Conservation (phyloP, 2,329 filamentous ascomycete species). For the Penicillium expansum region DNA sequence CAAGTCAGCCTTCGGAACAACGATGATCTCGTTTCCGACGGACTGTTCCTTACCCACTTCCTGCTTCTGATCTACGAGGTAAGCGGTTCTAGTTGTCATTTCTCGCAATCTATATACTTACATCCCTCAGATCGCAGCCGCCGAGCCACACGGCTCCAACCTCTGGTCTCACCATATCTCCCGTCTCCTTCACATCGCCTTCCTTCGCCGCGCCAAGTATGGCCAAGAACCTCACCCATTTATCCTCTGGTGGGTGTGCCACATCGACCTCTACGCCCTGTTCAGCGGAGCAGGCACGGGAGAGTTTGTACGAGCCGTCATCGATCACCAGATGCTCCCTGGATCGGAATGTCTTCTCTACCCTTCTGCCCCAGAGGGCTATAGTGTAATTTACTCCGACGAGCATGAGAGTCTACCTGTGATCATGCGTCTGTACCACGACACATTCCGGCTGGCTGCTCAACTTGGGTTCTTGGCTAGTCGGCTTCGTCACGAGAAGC, state of each 20-base stretch:
- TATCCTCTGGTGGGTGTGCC: constrained; percentile 54
- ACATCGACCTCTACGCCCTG: constrained; percentile 56
- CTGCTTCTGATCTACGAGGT: constrained; percentile 58
- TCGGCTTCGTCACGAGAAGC: constrained; percentile 39
- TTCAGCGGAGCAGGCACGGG: constrained; percentile 53
- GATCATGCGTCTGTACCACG: constrained; percentile 47
- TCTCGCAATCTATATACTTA: constrained; percentile 10
- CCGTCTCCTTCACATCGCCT: constrained; percentile 50
- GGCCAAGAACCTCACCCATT: constrained; percentile 49
- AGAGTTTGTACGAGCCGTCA: constrained; percentile 49
- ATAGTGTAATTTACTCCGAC: constrained; percentile 38
- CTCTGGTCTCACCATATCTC: constrained; percentile 57
- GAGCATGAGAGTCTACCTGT: constrained; percentile 40
- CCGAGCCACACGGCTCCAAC: constrained; percentile 46
- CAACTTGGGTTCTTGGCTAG: constrained; percentile 46
- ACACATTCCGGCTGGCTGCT: constrained; percentile 46
- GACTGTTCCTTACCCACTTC: constrained; percentile 57
- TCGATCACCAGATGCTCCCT: constrained; percentile 50
- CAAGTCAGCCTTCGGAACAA: constrained; percentile 45
- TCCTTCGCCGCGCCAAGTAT: constrained; percentile 48
- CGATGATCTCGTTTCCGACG: constrained; percentile 55
- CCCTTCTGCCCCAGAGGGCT: constrained; percentile 33
- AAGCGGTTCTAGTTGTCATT: constrained; percentile 16
- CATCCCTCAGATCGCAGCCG: constrained; percentile 43
- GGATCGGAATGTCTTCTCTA: constrained; percentile 39